Evolutionary conservation across 306 rosid species (phyloP), one percentile per base, ranked within the genome.

Genomic region (Neltuma alba): DNA sequence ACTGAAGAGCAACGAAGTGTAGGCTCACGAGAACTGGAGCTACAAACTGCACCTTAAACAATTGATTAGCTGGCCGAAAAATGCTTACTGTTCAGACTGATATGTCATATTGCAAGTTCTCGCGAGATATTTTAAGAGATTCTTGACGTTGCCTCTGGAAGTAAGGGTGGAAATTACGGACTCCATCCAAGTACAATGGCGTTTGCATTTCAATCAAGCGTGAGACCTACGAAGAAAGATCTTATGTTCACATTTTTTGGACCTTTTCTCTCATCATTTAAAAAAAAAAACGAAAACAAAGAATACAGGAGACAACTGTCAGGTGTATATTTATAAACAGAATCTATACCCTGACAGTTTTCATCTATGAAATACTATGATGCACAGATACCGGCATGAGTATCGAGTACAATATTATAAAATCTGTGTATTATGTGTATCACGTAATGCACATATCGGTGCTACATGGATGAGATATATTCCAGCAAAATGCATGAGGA

Each of bases 171-270:
- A 91, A 82, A 76, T 74, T 38, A 16, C 77, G 42, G 57, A 91
- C 88, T 82, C 92, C 94, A 52, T 90, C 97, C 91, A 95, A 75
- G 77, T 92, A 95, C 63, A 92, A 62, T 27, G 92, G 96, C 12
- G 97, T 83, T 76, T 95, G 99, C 99, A 95, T 95, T 86, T 95
- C 97, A 74, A 92, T 86, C 88, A 95, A 80, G 76, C 99, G 93
- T 4, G 97, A 95, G 52, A 89, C 98, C 99, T 95, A 73, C 85
- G 79, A 9, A 23, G 44, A 64, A 79, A 83, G 52, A 74, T 25
- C 27, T 63, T 42, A 47, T 81, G 76, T 76, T 82, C 64, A 54
- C 57, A 74, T 62, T 71, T 66, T 9, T 12, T 69, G 52, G 48
- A 7, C 62, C 60, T 77, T 10, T 25, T 70, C 65, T 75, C 72